Evolutionary conservation across 164 flowering plant species (phyloP).

Genomic region (Sextonia rubra): DNA sequence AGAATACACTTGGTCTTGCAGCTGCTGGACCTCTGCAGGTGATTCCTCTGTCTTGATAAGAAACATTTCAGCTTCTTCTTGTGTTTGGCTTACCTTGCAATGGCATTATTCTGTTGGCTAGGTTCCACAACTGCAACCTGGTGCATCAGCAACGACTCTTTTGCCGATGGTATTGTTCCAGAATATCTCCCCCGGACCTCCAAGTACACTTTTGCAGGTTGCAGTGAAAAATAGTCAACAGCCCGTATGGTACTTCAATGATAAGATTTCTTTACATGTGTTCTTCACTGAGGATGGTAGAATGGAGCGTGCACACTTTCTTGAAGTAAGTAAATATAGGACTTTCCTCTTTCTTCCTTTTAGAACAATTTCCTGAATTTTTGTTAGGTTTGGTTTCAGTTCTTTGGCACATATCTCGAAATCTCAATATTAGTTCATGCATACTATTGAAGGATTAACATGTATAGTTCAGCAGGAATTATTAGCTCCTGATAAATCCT

Average conservation of each 20-base stretch:
- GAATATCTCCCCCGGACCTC: constrained; percentile 77
- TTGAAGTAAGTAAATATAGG: constrained; percentile 56
- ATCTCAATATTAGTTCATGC: too few relatives aligned
- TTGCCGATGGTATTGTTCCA: constrained; percentile 88
- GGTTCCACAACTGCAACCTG: constrained; percentile 89
- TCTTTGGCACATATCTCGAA: too few relatives aligned
- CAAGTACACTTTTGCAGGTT: constrained; percentile 82
- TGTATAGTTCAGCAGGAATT: too few relatives aligned
- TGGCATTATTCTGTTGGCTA: constrained; percentile 19
- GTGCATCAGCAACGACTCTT: constrained; percentile 67
- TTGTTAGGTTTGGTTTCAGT: neutral
- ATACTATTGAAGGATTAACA: too few relatives aligned
- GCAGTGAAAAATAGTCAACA: constrained; percentile 97
- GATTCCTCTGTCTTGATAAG: neutral
- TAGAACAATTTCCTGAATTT: neutral
- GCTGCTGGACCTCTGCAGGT: constrained; percentile 91
- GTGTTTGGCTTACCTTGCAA: neutral
- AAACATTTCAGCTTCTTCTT: neutral
- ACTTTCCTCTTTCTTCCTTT: neutral
- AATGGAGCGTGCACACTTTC: constrained; percentile 87
- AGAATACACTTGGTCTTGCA: constrained; percentile 92
- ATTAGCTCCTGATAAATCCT: too few relatives aligned
- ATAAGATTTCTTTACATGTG: constrained; percentile 55
- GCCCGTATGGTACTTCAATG: constrained; percentile 98
- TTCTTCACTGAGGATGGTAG: constrained; percentile 87